These are phyloP conservation scores for Pythium coloratum DNA, from an alignment of 352 stramenopile species.

Conservation along the genomic window DNA sequence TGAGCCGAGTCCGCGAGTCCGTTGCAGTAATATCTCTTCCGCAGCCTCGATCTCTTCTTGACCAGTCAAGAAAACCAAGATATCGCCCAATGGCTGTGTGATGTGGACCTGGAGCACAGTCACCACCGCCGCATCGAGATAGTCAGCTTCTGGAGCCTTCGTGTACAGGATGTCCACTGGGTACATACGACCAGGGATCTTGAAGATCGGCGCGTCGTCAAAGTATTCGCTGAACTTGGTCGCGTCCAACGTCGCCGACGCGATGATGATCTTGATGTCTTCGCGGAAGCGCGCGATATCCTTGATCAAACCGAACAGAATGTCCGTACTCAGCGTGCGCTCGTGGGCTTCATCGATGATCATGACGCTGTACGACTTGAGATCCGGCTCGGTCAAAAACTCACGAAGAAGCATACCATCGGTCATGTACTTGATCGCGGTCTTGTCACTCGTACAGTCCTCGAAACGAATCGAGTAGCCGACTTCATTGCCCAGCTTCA, in stretches of 20 bases:
- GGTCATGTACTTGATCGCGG: conserved; percentile 99
- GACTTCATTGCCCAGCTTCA: conserved; percentile 96
- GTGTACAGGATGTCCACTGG: conserved; percentile 98
- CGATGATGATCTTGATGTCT: conserved; percentile 98
- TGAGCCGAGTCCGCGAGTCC: conserved; percentile 93
- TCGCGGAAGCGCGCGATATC: conserved; percentile 96
- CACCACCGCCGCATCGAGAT: conserved; percentile 98
- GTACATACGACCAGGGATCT: conserved; percentile 97
- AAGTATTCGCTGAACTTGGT: conserved; percentile 99
- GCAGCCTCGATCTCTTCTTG: conserved; percentile 99
- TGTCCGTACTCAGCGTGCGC: conserved; percentile 97
- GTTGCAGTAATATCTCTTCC: conserved; percentile 94
- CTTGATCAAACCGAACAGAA: conserved; percentile 99
- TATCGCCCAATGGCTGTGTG: conserved; percentile 96
- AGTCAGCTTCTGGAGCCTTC: conserved; percentile 98
- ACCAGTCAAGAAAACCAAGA: conserved; percentile 99
- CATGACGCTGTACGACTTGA: conserved; percentile 97
- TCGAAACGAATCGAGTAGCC: conserved; percentile 99
- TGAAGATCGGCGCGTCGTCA: conserved; percentile 98
- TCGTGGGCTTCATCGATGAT: conserved; percentile 99
- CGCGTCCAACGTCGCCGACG: conserved; percentile 96
- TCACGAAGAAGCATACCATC: conserved; percentile 99
- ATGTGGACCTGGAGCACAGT: conserved; percentile 99
- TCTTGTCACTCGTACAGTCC: conserved; percentile 98
- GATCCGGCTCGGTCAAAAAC: conserved; percentile 97